A percentile compares a stretch with the other conserved stretches of the same genome.
phyloP scores from a whole-genome alignment of 768 basidiomycete genomes.

The Pleurotus cornucopiae region DNA sequence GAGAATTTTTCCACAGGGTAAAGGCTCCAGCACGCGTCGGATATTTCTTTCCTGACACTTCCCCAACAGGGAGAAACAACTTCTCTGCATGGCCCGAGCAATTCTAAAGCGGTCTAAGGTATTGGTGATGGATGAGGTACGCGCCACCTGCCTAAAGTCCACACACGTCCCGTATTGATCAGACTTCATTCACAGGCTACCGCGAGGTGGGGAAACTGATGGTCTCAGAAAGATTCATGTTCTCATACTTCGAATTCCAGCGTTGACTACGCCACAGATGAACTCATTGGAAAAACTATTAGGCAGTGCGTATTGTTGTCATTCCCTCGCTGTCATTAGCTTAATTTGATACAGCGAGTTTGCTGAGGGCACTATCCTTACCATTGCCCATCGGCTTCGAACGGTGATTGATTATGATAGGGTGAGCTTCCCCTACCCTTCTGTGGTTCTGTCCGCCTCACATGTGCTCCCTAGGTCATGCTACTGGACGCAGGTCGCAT shows the following conservation, averaged over 20 bases:
- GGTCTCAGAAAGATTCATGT: background rate
- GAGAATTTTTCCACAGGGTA: constrained; percentile 89
- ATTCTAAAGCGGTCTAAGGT: constrained; percentile 76
- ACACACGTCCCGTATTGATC: constrained; percentile 5
- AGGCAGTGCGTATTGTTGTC: constrained; percentile 50
- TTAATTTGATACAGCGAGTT: constrained; percentile 50
- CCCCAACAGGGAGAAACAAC: constrained; percentile 58
- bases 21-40: constrained; percentile 11
- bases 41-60: background rate
- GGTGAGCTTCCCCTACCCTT: constrained; percentile 34
- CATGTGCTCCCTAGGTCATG: constrained; percentile 52
- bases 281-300: constrained; percentile 79
- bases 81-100: constrained; percentile 87
- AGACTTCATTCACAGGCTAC: constrained; percentile 44
- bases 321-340: background rate
- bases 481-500: constrained; percentile 77
- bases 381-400: constrained; percentile 76
- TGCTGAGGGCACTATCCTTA: constrained; percentile 75
- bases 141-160: constrained; percentile 11
- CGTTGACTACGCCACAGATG: constrained; percentile 87
- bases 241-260: constrained; percentile 22
- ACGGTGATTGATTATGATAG: constrained; percentile 84
- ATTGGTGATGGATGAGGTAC: constrained; percentile 81
- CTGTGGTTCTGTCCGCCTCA: background rate
- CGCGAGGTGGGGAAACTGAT: constrained; percentile 42